Evolutionary conservation across 2,329 filamentous ascomycete species (phyloP).

Genomic region (Zasmidium angulare): DNA sequence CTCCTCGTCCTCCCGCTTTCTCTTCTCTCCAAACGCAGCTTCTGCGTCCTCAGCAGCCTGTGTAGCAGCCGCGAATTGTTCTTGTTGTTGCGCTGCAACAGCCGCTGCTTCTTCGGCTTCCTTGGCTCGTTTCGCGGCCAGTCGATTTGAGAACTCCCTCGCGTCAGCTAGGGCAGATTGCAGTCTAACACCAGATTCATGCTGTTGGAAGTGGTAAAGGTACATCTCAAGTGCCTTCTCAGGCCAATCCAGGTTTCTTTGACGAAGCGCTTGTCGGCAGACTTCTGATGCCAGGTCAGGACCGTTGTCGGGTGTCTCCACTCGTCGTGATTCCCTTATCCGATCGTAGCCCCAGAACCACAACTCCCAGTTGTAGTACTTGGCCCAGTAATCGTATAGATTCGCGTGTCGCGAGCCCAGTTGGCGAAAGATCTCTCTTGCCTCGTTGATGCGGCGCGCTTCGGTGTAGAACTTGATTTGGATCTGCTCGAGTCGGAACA

Average conservation of each 20-base stretch:
- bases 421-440: slow-evolving; percentile 70
- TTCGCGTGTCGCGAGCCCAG: slow-evolving; percentile 69
- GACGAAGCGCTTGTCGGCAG: slow-evolving; percentile 66
- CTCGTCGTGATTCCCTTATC: slow-evolving; percentile 50
- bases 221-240: slow-evolving; percentile 75
- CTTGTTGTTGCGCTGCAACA: slow-evolving; percentile 40
- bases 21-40: slow-evolving; percentile 53
- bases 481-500: slow-evolving; percentile 85
- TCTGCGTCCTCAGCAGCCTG: slow-evolving; percentile 21
- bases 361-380: slow-evolving; percentile 92
- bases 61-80: slow-evolving; percentile 34
- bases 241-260: slow-evolving; percentile 69
- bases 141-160: slow-evolving; percentile 64
- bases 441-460: slow-evolving; percentile 73
- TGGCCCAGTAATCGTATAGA: slow-evolving; percentile 90
- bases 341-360: slow-evolving; percentile 62
- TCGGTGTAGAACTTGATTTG: slow-evolving; percentile 90
- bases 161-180: slow-evolving; percentile 72
- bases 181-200: slow-evolving; percentile 75
- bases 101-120: slow-evolving; percentile 67
- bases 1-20: slow-evolving; percentile 67
- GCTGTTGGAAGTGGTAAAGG: slow-evolving; percentile 80
- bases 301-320: slow-evolving; percentile 55
- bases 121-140: slow-evolving; percentile 63
- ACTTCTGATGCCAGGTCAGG: slow-evolving; percentile 75